Evolutionary conservation across 2,329 filamentous ascomycete species (phyloP), one percentile per base, ranked within the genome.

Genomic region (Aureobasidium zeae): DNA sequence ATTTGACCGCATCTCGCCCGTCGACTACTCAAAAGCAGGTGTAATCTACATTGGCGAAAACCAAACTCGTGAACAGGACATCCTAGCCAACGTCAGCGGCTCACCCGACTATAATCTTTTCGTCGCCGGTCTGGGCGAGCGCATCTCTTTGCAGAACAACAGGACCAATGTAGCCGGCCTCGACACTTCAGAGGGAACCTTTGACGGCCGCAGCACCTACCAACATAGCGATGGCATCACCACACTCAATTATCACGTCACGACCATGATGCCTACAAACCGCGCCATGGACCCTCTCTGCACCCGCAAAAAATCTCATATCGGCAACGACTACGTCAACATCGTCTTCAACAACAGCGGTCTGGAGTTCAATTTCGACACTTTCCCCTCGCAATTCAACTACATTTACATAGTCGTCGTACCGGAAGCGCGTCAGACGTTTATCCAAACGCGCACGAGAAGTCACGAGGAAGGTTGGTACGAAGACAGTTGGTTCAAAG

Each of bases 331-430:
- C 62, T 94, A 86, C 61, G 91, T 98, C 58, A 96, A 94, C 59
- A 94, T 98, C 53, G 82, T 98, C 46, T 98, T 93, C 72, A 98
- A 98, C 61, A 86, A 94, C 56, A 95, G 88, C 2, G 89, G 91
- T n/a, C 63, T 81, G 35, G 82, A 84, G 0, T 96, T 94, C 67
- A 74, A 76, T 43, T 94, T 94, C 59, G 78, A 94, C 59, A 94
- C 86, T 0, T 94, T 98, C 54, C 86, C 86, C 0, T 93, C 87
- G 0, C 83, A 89, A 46, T 94, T 98, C 70, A 96, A 95, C 59
- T 94, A 85, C 57, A 87, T 98, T 58, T 87, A 95, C 60, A 96
- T 98, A 55, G 83, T 96, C 54, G 89, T 98, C 57, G 86, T 85
- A 2, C 91, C 91, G 0, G 84, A 88, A 49, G 88, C 86, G 4